Evolutionary conservation across 116 monocot species (phyloP).

Genomic region (Zostera marina): DNA sequence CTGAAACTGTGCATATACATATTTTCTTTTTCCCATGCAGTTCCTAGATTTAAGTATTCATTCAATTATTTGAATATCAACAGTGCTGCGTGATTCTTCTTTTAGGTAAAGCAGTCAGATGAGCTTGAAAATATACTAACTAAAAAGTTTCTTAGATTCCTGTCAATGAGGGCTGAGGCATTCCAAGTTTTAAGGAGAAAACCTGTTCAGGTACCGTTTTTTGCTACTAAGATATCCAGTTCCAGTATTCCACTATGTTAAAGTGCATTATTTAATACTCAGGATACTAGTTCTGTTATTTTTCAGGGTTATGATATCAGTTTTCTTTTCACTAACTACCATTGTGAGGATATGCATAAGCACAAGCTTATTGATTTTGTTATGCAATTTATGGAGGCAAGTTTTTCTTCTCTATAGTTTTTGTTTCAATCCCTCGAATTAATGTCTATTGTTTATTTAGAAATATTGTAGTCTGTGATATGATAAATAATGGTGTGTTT

Average conservation of each 20-base stretch:
- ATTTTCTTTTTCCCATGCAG: too few relatives aligned
- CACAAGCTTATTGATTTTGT: constrained; percentile 95
- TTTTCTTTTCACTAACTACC: constrained; percentile 91
- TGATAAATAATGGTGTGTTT: too few relatives aligned
- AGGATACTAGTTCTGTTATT: background rate
- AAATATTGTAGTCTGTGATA: too few relatives aligned
- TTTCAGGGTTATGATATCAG: constrained; percentile 95
- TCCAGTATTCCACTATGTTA: background rate
- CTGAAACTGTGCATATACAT: background rate
- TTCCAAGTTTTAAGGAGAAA: constrained; percentile 96
- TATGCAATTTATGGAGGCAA: constrained; percentile 96
- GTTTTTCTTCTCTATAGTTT: background rate
- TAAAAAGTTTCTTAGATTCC: constrained; percentile 93
- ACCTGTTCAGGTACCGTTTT: constrained; percentile 60
- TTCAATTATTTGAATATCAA: too few relatives aligned
- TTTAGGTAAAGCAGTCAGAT: constrained; percentile 89
- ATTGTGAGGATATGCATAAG: constrained; percentile 96
- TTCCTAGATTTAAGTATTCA: background rate
- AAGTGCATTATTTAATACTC: background rate
- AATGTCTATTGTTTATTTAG: too few relatives aligned
- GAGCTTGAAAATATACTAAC: constrained; percentile 89
- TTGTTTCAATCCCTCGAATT: background rate
- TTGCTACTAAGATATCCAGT: background rate
- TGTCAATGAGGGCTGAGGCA: constrained; percentile 98
- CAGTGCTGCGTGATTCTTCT: background rate